A percentile compares a stretch with the other conserved stretches of the same genome.
Conservation (phyloP, 108 stramenopile genomes). For the Cylindrotheca fusiformis region DNA sequence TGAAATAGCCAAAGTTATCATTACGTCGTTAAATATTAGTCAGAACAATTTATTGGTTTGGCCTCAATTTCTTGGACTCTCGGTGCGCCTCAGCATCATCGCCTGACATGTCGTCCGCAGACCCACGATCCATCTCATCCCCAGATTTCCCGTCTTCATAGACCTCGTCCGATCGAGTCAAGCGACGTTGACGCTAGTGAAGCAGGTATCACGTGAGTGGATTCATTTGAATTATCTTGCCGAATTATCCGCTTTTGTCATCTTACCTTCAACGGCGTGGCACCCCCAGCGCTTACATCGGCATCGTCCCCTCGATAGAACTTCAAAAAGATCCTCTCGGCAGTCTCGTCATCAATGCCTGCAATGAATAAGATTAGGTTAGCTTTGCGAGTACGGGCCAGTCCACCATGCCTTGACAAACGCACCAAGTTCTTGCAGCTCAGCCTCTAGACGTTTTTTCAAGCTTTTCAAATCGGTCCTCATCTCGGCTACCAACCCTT, state of each 20-base stretch:
- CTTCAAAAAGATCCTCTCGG: constrained; percentile 27
- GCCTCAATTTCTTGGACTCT: constrained; percentile 21
- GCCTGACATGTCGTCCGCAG: constrained; percentile 23
- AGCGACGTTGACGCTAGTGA: background rate
- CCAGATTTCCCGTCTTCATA: constrained; percentile 2
- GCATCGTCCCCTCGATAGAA: constrained; percentile 26
- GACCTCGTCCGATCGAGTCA: background rate
- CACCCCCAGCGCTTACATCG: constrained; percentile 17
- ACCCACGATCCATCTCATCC: background rate
- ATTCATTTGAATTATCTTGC: no score
- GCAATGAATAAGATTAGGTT: background rate
- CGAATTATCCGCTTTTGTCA: no score
- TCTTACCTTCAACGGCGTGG: constrained; percentile 14
- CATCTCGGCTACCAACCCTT: constrained; percentile 75
- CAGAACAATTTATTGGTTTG: constrained; percentile 11
- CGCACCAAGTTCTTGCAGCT: constrained; percentile 61
- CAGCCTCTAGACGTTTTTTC: constrained; percentile 61
- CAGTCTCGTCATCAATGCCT: constrained; percentile 29
- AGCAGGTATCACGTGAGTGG: no score
- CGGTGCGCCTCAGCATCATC: constrained; percentile 23
- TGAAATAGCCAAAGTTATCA: no score
- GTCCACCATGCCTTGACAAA: background rate
- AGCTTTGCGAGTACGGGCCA: background rate
- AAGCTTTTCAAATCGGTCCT: constrained; percentile 69
- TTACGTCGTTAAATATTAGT: no score